These are phyloP conservation scores for Salvia hispanica DNA, from an alignment of 257 asterid genomes.

Conservation along the genomic window DNA sequence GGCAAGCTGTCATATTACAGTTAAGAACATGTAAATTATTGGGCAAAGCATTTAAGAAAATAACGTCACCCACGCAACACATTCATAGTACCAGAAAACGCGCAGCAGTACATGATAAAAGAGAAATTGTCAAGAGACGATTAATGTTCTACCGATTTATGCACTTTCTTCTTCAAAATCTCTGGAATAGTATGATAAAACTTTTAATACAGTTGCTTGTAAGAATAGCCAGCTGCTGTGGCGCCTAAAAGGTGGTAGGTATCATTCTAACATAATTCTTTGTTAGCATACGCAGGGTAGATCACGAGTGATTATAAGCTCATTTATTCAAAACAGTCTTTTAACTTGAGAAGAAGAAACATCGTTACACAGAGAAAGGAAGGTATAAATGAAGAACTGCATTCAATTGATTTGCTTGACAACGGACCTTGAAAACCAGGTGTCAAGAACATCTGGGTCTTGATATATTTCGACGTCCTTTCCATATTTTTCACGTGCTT, in stretches of 20 bases:
- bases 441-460: slow-evolving; percentile 98
- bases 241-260: neutral
- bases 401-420: slow-evolving; percentile 18
- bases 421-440: slow-evolving; percentile 97
- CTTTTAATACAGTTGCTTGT: slow-evolving; percentile 5
- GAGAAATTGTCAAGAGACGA: neutral
- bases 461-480: slow-evolving; percentile 79
- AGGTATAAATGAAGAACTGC: slow-evolving; percentile 10
- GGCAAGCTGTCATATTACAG: neutral
- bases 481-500: slow-evolving; percentile 80
- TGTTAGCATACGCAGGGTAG: neutral
- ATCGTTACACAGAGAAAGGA: slow-evolving; percentile 18
- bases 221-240: slow-evolving; percentile 16
- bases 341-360: slow-evolving; percentile 4
- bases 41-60: slow-evolving; percentile 15
- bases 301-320: neutral
- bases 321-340: slow-evolving; percentile 2
- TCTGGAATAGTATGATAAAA: slow-evolving; percentile 3
- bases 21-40: slow-evolving; percentile 20
- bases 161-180: neutral
- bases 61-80: slow-evolving; percentile 21
- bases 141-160: neutral
- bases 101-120: neutral
- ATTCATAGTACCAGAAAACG: slow-evolving; percentile 14
- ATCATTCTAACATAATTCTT: slow-evolving; percentile 6